Conservation (phyloP, 805 yeast species). For the Wickerhamomyces strasburgensis region DNA sequence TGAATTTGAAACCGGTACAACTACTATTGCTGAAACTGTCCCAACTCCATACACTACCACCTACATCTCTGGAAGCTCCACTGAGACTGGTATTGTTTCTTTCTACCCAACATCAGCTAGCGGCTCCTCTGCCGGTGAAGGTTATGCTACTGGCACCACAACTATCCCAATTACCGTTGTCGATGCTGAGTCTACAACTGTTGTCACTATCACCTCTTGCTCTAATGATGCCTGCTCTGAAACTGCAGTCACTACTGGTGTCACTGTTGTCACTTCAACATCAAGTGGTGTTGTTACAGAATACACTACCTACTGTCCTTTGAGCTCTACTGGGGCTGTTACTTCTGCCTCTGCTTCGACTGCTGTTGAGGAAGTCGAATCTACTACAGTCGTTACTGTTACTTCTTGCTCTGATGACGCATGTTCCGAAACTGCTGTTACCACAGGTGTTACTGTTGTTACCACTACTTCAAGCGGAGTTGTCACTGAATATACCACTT, state of each 20-base stretch:
- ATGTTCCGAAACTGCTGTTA: background rate
- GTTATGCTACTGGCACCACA: background rate
- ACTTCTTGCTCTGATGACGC: too few species aligned
- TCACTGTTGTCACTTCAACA: conserved; percentile 13
- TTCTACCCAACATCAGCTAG: background rate
- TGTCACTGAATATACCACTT: conserved; percentile 26
- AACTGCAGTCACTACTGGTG: conserved; percentile 30
- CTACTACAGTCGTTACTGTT: background rate
- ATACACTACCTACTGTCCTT: conserved; percentile 33
- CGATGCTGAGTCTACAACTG: conserved; percentile 22
- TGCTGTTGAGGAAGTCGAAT: background rate
- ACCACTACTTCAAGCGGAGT: conserved; percentile 14
- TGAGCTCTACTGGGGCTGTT: conserved; percentile 7
- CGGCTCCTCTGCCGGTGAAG: background rate
- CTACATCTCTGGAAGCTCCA: background rate
- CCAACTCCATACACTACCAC: conserved; percentile 1
- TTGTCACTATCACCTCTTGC: conserved; percentile 34
- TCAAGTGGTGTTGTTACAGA: conserved; percentile 20
- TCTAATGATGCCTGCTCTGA: conserved; percentile 29
- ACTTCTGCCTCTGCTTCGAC: background rate
- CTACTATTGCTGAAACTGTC: conserved; percentile 1
- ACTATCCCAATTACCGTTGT: background rate
- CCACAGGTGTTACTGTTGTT: background rate
- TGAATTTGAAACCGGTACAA: conserved; percentile 1
- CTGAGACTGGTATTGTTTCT: background rate